Evolutionary conservation across 208 protist genomes (phyloP).

Genomic region (Leishmania guyanensis): DNA sequence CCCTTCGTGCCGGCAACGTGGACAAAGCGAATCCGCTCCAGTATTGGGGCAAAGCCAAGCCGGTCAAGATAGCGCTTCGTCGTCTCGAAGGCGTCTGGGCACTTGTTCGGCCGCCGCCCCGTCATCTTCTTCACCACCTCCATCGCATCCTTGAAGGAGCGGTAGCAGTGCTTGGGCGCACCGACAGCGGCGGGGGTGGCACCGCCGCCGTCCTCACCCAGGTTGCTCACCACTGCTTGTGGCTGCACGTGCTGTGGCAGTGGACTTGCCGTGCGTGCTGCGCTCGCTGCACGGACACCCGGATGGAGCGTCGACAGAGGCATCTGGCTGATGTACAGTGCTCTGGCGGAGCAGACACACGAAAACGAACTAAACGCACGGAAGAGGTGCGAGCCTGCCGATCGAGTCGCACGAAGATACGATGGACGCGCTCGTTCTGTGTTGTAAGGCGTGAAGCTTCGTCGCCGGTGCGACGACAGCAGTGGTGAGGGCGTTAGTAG

Average conservation of each 20-base stretch:
- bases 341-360: not conserved
- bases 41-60: constrained; percentile 92
- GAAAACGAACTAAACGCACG: not conserved
- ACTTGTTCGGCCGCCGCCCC: constrained; percentile 35
- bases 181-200: not conserved
- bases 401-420: not conserved
- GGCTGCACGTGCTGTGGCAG: not conserved
- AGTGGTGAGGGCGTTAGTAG: not conserved
- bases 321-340: constrained; percentile 17
- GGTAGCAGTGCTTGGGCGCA: constrained; percentile 20
- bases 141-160: constrained; percentile 70
- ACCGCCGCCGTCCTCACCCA: constrained; percentile 23
- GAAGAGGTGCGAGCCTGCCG: not conserved
- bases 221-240: constrained; percentile 11
- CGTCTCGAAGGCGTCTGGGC: constrained; percentile 91
- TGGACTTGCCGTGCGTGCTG: not conserved
- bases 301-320: constrained; percentile 36
- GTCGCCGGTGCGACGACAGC: not conserved
- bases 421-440: not conserved
- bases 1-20: constrained; percentile 94
- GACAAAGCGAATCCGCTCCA: constrained; percentile 93
- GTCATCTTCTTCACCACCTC: constrained; percentile 56
- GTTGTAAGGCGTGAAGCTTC: not conserved
- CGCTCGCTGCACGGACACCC: constrained; percentile 10
- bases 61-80: constrained; percentile 61